Percentiles rank a stretch among this genome's conserved stretches.
These are phyloP conservation scores for Daldinia loculata DNA, from an alignment of 495 filamentous ascomycete species.

Conservation along the genomic window DNA sequence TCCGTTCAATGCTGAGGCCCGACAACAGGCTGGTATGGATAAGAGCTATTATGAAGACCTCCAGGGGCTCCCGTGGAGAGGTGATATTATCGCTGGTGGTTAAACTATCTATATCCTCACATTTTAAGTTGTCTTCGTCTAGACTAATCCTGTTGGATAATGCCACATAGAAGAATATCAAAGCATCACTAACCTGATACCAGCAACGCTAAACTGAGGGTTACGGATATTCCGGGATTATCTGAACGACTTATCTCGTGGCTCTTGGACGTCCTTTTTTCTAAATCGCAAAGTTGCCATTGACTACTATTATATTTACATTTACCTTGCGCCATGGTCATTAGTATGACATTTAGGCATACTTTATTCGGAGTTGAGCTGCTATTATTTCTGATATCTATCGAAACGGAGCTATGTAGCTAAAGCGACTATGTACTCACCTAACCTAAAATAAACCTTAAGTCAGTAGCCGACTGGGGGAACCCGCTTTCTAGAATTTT, in stretches of 20 bases:
- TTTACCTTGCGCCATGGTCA: not conserved
- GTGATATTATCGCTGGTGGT: conserved; percentile 43
- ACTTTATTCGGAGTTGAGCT: not conserved
- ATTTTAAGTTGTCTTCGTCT: not conserved
- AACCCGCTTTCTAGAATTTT: no score
- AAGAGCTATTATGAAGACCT: conserved; percentile 56
- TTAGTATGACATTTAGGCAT: not conserved
- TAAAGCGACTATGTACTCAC: not conserved
- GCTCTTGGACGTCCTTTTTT: not conserved
- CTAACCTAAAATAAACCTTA: no score
- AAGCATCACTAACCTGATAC: not conserved
- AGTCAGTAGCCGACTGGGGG: no score
- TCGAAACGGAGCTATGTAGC: not conserved
- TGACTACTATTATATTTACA: not conserved
- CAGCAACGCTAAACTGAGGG: no score
- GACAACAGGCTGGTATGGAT: conserved; percentile 61
- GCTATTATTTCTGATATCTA: not conserved
- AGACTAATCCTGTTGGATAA: not conserved
- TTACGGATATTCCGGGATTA: not conserved
- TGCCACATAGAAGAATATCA: not conserved
- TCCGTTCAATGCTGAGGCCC: conserved; percentile 61
- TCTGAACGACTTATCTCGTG: not conserved
- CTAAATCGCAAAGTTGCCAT: not conserved
- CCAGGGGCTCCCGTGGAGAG: conserved; percentile 37
- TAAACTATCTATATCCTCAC: conserved; percentile 7